A percentile compares a stretch with the other conserved stretches of the same genome.
phyloP scores from a whole-genome alignment of 2,329 filamentous ascomycete species.

The Aspergillus sp. region DNA sequence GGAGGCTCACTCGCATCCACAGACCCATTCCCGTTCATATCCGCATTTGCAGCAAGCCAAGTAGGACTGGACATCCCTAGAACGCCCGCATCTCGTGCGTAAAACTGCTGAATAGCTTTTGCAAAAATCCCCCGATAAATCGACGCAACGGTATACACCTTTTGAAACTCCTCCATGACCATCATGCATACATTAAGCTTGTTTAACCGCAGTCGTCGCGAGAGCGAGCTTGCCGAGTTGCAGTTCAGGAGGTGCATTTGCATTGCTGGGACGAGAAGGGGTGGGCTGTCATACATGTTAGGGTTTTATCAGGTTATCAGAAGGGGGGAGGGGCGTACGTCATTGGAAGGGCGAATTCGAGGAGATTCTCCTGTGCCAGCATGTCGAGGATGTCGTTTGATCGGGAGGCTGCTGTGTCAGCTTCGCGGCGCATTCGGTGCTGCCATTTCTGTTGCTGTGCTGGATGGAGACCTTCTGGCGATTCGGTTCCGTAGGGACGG shows the following conservation, averaged over 20 bases:
- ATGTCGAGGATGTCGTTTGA: conserved; percentile 22
- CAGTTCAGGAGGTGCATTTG: conserved; percentile 22
- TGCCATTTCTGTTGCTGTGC: conserved; percentile 14
- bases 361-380: conserved; percentile 17
- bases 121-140: conserved; percentile 7
- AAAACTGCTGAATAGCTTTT: conserved; percentile 7
- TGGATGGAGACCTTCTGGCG: conserved; percentile 12
- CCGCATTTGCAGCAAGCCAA: not conserved
- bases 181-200: conserved; percentile 19
- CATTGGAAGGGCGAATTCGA: conserved; percentile 18
- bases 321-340: conserved; percentile 9
- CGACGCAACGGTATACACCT: conserved; percentile 10
- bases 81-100: not conserved
- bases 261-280: conserved; percentile 17
- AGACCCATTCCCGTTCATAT: no score
- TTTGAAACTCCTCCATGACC: conserved; percentile 15
- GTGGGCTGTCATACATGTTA: conserved; percentile 3
- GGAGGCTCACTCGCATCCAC: not conserved
- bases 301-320: not conserved
- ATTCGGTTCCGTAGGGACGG: conserved; percentile 17
- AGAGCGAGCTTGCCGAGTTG: conserved; percentile 12
- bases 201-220: conserved; percentile 13
- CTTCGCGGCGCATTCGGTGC: conserved; percentile 13
- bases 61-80: not conserved
- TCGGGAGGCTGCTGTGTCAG: conserved; percentile 19